Conservation (phyloP, 192 early-diverging fungal species). For the Coemansia sp. region DNA sequence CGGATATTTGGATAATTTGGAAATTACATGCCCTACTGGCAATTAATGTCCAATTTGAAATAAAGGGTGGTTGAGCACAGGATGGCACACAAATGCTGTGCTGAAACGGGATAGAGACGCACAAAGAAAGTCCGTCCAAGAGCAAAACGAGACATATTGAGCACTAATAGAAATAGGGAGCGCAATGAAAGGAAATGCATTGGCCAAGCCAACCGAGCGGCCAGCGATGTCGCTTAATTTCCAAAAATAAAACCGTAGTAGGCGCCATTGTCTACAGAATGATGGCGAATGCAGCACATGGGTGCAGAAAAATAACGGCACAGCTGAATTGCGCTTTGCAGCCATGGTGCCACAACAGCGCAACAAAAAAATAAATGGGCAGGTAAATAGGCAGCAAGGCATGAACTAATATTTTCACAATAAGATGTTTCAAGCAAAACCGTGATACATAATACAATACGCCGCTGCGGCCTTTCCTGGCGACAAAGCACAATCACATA, state of each 20-base stretch:
- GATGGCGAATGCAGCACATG: neutral
- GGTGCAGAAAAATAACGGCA: neutral
- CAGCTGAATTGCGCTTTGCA: constrained; percentile 3
- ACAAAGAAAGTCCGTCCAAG: too few relatives aligned
- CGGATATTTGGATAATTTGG: neutral
- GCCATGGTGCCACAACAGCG: too few relatives aligned
- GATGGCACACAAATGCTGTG: too few relatives aligned
- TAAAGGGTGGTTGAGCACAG: neutral
- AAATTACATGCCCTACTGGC: neutral
- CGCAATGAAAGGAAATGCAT: too few relatives aligned
- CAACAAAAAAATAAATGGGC: neutral
- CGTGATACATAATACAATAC: constrained; percentile 13
- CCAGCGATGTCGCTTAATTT: too few relatives aligned
- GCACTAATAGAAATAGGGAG: neutral
- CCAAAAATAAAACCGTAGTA: neutral
- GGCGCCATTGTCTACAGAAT: neutral
- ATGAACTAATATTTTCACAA: neutral
- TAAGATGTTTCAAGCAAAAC: constrained; percentile 4
- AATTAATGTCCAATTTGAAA: neutral
- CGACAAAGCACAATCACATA: constrained; percentile 2
- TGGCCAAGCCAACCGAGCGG: too few relatives aligned
- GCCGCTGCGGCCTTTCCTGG: constrained; percentile 4
- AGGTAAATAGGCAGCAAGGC: neutral
- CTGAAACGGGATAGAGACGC: too few relatives aligned
- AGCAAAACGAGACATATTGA: too few relatives aligned